Conservation (phyloP, 176 grass and related monocot species). For the Dendrocalamus sinicus region DNA sequence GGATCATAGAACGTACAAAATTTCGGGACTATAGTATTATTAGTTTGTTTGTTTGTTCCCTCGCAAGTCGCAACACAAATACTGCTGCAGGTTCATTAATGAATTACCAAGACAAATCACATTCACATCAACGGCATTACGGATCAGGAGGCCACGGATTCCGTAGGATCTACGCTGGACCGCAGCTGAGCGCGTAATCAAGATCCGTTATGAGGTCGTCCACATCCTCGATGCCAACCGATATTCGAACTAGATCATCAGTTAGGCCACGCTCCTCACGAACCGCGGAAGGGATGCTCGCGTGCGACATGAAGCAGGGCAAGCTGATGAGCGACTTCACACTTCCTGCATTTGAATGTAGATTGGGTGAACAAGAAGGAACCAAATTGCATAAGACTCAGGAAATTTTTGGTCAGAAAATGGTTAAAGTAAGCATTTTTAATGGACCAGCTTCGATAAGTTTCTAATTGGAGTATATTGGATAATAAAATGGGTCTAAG, state of each 20-base stretch:
- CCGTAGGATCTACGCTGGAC: conserved; percentile 42
- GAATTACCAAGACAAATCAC: conserved; percentile 14
- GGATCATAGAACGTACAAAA: not conserved
- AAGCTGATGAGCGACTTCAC: conserved; percentile 96
- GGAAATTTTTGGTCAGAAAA: not conserved
- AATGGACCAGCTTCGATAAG: not conserved
- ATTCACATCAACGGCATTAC: conserved; percentile 12
- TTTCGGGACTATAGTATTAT: not conserved
- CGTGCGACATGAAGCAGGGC: conserved; percentile 99
- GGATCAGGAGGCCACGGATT: not conserved
- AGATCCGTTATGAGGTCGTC: conserved; percentile 91
- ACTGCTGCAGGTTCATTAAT: conserved; percentile 21
- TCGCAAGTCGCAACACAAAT: not conserved
- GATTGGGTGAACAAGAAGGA: not conserved
- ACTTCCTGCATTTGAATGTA: conserved; percentile 60
- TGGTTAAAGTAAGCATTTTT: not conserved
- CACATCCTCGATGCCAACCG: conserved; percentile 85
- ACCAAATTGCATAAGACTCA: not conserved
- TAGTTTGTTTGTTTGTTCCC: not conserved
- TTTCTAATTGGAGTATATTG: not conserved
- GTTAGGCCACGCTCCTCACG: conserved; percentile 80
- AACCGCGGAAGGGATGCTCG: conserved; percentile 69
- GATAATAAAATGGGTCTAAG: not conserved
- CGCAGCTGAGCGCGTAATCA: conserved; percentile 65
- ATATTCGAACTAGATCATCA: conserved; percentile 85